These are phyloP conservation scores for sorghum (Sorghum bicolor) DNA, from an alignment of 176 grass and related monocot genomes.

Conservation along the genomic window DNA sequence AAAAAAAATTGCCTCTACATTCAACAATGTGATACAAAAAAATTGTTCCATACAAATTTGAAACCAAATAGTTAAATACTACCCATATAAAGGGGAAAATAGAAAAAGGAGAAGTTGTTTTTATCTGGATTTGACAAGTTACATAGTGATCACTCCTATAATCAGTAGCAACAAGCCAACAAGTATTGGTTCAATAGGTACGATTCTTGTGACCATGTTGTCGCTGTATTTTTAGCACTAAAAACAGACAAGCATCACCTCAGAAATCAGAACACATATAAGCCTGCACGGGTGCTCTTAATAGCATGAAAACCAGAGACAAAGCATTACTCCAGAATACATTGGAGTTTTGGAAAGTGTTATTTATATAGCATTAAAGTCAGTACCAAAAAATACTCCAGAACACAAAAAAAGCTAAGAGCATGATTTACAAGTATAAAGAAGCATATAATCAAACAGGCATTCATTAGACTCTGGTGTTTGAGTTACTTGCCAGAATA, in stretches of 20 bases:
- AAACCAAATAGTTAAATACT: not conserved
- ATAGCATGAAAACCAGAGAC: not conserved
- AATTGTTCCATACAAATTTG: not conserved
- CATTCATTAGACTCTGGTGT: not conserved
- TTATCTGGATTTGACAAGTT: not conserved
- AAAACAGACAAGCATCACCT: not conserved
- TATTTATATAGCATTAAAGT: not conserved
- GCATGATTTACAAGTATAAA: not conserved
- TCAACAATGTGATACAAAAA: not conserved
- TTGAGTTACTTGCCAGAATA: not conserved
- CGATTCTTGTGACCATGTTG: not conserved
- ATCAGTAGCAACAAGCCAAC: not conserved
- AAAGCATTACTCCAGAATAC: not conserved
- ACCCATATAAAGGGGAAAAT: not conserved
- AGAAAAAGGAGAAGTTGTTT: not conserved
- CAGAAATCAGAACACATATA: not conserved
- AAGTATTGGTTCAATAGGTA: not conserved
- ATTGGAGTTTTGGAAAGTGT: not conserved
- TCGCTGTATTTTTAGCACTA: not conserved
- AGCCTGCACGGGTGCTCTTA: not conserved
- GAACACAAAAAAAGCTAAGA: not conserved
- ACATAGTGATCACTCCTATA: not conserved
- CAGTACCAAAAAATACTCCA: not conserved
- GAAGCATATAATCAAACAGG: slow-evolving; percentile 11
- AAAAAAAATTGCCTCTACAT: not conserved